Percentiles rank a stretch among this genome's conserved stretches.
These are phyloP conservation scores for Naematelia aurantialba DNA, from an alignment of 768 basidiomycete genomes.

Conservation along the genomic window DNA sequence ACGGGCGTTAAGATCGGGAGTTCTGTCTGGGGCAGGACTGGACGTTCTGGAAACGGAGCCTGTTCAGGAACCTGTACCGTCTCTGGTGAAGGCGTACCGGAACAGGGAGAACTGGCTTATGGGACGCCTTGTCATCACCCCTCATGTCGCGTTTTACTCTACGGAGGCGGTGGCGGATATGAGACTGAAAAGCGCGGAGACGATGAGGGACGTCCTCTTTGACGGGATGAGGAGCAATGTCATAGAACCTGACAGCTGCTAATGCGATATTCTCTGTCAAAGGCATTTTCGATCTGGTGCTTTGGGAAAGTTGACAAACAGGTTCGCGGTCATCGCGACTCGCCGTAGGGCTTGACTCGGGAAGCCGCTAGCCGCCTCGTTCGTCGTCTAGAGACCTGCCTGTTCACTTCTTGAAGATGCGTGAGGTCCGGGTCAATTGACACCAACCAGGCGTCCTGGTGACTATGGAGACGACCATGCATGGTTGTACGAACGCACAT, in stretches of 20 bases:
- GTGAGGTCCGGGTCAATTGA: too few relatives aligned
- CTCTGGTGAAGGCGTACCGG: constrained; percentile 6
- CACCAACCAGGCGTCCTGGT: too few relatives aligned
- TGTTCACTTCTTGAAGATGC: too few relatives aligned
- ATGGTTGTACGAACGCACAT: too few relatives aligned
- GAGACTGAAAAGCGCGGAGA: not conserved
- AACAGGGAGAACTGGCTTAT: not conserved
- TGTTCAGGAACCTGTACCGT: constrained; percentile 6
- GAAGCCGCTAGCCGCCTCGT: not conserved
- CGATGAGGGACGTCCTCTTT: constrained; percentile 6
- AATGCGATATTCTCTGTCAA: not conserved
- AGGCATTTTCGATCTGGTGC: not conserved
- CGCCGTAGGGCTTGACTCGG: not conserved
- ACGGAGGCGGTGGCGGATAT: not conserved
- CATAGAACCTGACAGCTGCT: not conserved
- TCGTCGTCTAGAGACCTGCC: not conserved
- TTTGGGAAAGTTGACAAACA: not conserved
- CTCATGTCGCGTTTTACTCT: constrained; percentile 9
- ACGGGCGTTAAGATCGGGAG: constrained; percentile 20
- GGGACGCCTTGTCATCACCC: constrained; percentile 1
- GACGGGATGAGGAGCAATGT: constrained; percentile 4
- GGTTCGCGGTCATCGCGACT: not conserved
- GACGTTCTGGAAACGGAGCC: constrained; percentile 45
- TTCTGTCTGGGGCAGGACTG: constrained; percentile 40
- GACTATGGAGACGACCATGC: too few relatives aligned